Conservation (phyloP, 768 basidiomycete species). For the Gymnopilus dilepis region DNA sequence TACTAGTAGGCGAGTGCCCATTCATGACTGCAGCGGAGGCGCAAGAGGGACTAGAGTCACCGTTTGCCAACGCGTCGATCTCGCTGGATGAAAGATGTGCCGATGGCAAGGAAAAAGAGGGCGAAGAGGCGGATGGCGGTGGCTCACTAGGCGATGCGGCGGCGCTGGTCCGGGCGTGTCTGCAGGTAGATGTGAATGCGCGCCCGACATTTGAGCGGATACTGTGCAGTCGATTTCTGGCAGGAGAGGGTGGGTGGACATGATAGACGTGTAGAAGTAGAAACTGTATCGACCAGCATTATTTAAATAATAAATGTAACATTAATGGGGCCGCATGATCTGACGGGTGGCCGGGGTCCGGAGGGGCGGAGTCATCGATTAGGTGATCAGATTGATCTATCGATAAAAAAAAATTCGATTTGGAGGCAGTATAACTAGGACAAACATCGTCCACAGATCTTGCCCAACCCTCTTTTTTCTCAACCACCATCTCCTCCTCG, state of each 20-base stretch:
- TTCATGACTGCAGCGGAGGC: constrained; percentile 92
- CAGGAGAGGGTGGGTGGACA: constrained; percentile 77
- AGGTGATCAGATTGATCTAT: constrained; percentile 53
- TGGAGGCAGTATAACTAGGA: constrained; percentile 63
- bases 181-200: constrained; percentile 76
- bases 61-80: constrained; percentile 77
- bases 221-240: constrained; percentile 79
- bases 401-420: constrained; percentile 64
- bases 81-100: constrained; percentile 80
- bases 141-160: constrained; percentile 86
- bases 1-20: constrained; percentile 90
- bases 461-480: constrained; percentile 43
- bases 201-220: constrained; percentile 89
- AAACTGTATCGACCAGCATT: not conserved
- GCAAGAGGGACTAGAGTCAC: constrained; percentile 79
- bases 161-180: constrained; percentile 81
- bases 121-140: constrained; percentile 82
- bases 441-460: constrained; percentile 48
- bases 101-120: constrained; percentile 73
- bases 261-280: constrained; percentile 8
- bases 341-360: constrained; percentile 16
- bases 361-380: constrained; percentile 45
- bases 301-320: constrained; percentile 8
- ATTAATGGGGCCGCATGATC: not conserved
- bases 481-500: constrained; percentile 55